These are phyloP conservation scores for Ophiostoma novo-ulmi DNA, from an alignment of 2,329 filamentous ascomycete species.

Conservation along the genomic window DNA sequence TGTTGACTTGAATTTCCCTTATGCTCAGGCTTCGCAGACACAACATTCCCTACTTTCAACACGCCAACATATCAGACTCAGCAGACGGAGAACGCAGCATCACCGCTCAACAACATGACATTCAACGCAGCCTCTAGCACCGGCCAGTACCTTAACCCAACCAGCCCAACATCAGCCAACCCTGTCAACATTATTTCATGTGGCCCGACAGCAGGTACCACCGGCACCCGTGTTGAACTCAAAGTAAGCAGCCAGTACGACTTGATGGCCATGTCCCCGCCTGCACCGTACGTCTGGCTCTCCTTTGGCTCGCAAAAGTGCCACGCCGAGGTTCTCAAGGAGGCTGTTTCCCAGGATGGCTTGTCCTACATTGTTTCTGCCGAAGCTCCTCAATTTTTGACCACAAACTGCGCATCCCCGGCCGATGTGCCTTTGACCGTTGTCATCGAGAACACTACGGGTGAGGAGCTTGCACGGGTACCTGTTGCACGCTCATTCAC, in stretches of 20 bases:
- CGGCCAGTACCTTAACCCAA: slow-evolving; percentile 54
- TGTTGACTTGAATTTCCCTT: slow-evolving; percentile 6
- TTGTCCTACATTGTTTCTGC: slow-evolving; percentile 63
- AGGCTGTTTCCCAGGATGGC: slow-evolving; percentile 46
- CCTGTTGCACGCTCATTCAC: slow-evolving; percentile 44
- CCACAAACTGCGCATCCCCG: slow-evolving; percentile 46
- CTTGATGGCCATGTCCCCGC: slow-evolving; percentile 54
- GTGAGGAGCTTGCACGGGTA: slow-evolving; percentile 50
- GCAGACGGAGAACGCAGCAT: slow-evolving; percentile 46
- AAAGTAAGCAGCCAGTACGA: slow-evolving; percentile 73
- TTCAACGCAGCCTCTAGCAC: slow-evolving; percentile 59
- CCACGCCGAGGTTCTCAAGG: slow-evolving; percentile 59
- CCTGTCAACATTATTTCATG: slow-evolving; percentile 54
- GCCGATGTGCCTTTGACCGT: slow-evolving; percentile 52
- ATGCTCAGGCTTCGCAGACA: slow-evolving; percentile 39
- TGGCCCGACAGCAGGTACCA: slow-evolving; percentile 61
- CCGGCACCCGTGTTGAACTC: slow-evolving; percentile 66
- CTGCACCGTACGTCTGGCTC: slow-evolving; percentile 55
- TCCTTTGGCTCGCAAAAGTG: slow-evolving; percentile 75
- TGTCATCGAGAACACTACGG: slow-evolving; percentile 47
- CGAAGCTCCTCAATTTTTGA: slow-evolving; percentile 59
- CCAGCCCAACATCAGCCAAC: slow-evolving; percentile 31
- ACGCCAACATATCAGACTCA: slow-evolving; percentile 44
- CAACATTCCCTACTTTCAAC: slow-evolving; percentile 50
- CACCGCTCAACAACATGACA: slow-evolving; percentile 51